Conservation (phyloP, 352 stramenopile genomes). For the Plasmopara viticola region DNA sequence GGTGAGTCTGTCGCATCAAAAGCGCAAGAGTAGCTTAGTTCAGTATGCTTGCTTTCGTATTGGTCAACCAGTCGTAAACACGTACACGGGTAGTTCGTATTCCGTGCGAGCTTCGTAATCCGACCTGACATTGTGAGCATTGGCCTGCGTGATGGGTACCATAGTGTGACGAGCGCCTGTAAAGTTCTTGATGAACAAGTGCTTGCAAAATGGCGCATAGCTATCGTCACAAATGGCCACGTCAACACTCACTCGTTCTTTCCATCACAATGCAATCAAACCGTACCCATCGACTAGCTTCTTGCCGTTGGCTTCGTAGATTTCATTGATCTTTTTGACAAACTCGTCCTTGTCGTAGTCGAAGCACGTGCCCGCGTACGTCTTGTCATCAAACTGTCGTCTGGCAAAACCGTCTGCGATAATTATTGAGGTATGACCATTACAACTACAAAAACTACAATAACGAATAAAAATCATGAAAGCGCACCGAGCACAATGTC, state of each 20-base stretch:
- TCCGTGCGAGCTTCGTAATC: conserved; percentile 92
- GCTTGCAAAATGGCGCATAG: conserved; percentile 99
- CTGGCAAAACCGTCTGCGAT: conserved; percentile 67
- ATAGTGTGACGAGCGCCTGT: conserved; percentile 83
- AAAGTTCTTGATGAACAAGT: conserved; percentile 97
- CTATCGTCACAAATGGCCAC: conserved; percentile 23
- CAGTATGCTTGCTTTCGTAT: conserved; percentile 1
- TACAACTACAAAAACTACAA: neutral
- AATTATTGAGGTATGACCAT: neutral
- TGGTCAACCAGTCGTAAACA: neutral
- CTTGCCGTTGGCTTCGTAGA: conserved; percentile 57
- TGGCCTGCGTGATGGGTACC: conserved; percentile 91
- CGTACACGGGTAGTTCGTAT: conserved; percentile 92
- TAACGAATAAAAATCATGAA: neutral
- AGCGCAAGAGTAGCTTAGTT: neutral
- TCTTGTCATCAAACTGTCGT: conserved; percentile 80
- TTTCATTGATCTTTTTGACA: conserved; percentile 75
- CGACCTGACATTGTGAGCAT: conserved; percentile 88
- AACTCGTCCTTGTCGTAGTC: conserved; percentile 71
- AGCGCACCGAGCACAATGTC: conserved; percentile 54
- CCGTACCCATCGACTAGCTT: conserved; percentile 63
- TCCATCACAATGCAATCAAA: neutral
- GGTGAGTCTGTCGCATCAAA: conserved; percentile 36
- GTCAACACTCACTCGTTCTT: neutral
- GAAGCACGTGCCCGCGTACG: conserved; percentile 67